phyloP scores from a whole-genome alignment of 768 basidiomycete species.

The Mycena vitilis region DNA sequence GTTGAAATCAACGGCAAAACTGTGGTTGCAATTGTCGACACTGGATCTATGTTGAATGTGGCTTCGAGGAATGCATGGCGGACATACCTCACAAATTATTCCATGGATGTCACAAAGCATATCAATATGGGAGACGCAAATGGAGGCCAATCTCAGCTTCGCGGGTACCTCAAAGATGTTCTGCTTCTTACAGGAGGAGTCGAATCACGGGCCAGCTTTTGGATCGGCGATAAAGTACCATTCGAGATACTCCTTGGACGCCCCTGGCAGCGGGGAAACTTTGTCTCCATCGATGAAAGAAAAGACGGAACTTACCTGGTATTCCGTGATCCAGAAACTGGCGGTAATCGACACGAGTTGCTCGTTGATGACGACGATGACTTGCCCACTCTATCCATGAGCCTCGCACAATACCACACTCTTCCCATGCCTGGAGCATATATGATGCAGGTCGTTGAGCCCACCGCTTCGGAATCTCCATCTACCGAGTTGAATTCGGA shows the following conservation, averaged over 20 bases:
- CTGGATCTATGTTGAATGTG: conserved; percentile 29
- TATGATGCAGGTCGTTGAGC: background rate
- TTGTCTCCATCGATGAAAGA: conserved; percentile 38
- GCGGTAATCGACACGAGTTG: conserved; percentile 2
- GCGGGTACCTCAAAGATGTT: conserved; percentile 35
- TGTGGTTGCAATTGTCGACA: conserved; percentile 25
- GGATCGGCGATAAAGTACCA: conserved; percentile 33
- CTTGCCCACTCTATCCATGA: background rate
- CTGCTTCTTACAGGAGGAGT: conserved; percentile 35
- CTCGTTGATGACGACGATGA: conserved; percentile 19
- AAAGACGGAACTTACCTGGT: conserved; percentile 32
- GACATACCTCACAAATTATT: conserved; percentile 2
- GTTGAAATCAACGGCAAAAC: conserved; percentile 14
- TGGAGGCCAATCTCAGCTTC: conserved; percentile 32
- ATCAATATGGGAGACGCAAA: conserved; percentile 39
- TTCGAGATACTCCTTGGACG: conserved; percentile 39
- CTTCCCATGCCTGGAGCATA: conserved; percentile 4
- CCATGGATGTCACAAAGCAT: conserved; percentile 28
- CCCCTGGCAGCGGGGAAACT: conserved; percentile 40
- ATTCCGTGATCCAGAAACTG: conserved; percentile 16
- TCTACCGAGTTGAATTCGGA: background rate
- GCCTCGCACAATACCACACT: background rate
- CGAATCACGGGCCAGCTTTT: conserved; percentile 33
- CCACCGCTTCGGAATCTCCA: background rate
- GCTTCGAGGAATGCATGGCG: conserved; percentile 15